Evolutionary conservation across 2,329 filamentous ascomycete genomes (phyloP).

Genomic region (Lachnellula subtilissima): DNA sequence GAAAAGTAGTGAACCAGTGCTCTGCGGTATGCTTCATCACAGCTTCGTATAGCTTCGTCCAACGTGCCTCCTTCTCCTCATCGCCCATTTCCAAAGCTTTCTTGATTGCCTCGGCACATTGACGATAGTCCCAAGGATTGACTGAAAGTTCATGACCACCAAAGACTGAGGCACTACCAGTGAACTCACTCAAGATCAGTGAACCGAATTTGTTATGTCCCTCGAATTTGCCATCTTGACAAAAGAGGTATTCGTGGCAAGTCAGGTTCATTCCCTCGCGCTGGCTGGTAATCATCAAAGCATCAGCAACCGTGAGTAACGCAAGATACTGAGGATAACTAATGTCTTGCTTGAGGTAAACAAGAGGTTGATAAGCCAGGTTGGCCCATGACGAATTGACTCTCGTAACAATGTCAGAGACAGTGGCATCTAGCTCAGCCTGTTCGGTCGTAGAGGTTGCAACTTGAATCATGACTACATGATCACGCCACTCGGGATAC

Average conservation of each 20-base stretch:
- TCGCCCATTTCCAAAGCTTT: slow-evolving; percentile 74
- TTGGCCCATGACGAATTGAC: slow-evolving; percentile 92
- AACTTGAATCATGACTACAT: slow-evolving; percentile 88
- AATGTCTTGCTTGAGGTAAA: slow-evolving; percentile 93
- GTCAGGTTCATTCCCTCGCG: slow-evolving; percentile 98
- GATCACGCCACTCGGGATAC: slow-evolving; percentile 83
- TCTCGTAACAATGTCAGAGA: slow-evolving; percentile 89
- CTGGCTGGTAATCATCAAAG: slow-evolving; percentile 88
- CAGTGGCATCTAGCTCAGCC: slow-evolving; percentile 77
- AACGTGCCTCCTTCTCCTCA: slow-evolving; percentile 69
- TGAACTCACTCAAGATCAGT: slow-evolving; percentile 91
- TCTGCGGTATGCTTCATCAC: slow-evolving; percentile 79
- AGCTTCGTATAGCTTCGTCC: slow-evolving; percentile 66
- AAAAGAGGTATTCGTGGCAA: slow-evolving; percentile 88
- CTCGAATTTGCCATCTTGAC: slow-evolving; percentile 74
- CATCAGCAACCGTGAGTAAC: slow-evolving; percentile 81
- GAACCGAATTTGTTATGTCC: slow-evolving; percentile 76
- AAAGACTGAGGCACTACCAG: slow-evolving; percentile 84
- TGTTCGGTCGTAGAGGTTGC: slow-evolving; percentile 87
- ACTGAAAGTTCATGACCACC: slow-evolving; percentile 74
- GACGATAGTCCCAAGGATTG: slow-evolving; percentile 92
- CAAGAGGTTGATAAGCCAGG: slow-evolving; percentile 83
- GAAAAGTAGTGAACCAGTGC: slow-evolving; percentile 78
- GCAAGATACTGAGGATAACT: slow-evolving; percentile 91
- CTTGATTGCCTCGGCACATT: slow-evolving; percentile 82